phyloP scores from a whole-genome alignment of 2,329 filamentous ascomycete genomes.

The Verticillium tricorpus region DNA sequence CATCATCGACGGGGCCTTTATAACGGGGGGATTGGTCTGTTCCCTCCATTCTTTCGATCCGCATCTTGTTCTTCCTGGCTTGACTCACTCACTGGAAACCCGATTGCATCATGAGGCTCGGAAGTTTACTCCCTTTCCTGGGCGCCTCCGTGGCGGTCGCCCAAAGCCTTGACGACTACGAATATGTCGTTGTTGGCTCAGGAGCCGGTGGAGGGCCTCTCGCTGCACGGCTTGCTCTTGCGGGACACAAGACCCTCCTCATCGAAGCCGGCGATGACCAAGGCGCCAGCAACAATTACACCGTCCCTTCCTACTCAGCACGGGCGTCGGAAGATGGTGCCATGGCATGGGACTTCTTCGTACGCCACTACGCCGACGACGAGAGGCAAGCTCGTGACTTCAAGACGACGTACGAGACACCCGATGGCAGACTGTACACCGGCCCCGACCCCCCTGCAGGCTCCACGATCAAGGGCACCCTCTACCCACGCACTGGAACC shows the following conservation, averaged over 20 bases:
- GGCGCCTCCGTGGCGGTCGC: conserved; percentile 14
- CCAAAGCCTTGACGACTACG: conserved; percentile 38
- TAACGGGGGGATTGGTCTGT: background rate
- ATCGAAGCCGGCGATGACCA: conserved; percentile 58
- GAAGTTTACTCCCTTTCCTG: conserved; percentile 11
- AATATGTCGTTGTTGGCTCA: conserved; percentile 59
- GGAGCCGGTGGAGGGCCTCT: conserved; percentile 56
- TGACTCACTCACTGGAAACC: background rate
- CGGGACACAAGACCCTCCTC: conserved; percentile 55
- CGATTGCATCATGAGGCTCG: conserved; percentile 5
- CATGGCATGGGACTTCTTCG: conserved; percentile 60
- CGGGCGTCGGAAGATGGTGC: conserved; percentile 50
- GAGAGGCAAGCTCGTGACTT: conserved; percentile 47
- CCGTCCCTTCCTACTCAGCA: conserved; percentile 49
- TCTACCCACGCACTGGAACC: conserved; percentile 53
- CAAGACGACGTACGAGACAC: conserved; percentile 54
- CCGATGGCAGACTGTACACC: conserved; percentile 46
- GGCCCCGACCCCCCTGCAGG: conserved; percentile 48
- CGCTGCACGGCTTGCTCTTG: conserved; percentile 53
- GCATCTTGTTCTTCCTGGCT: background rate
- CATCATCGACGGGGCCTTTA: background rate
- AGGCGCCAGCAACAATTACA: conserved; percentile 40
- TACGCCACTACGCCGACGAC: conserved; percentile 55
- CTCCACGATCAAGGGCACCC: conserved; percentile 45
- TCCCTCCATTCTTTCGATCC: background rate